phyloP scores from a whole-genome alignment of 768 basidiomycete genomes.

The Amanita rubescens region DNA sequence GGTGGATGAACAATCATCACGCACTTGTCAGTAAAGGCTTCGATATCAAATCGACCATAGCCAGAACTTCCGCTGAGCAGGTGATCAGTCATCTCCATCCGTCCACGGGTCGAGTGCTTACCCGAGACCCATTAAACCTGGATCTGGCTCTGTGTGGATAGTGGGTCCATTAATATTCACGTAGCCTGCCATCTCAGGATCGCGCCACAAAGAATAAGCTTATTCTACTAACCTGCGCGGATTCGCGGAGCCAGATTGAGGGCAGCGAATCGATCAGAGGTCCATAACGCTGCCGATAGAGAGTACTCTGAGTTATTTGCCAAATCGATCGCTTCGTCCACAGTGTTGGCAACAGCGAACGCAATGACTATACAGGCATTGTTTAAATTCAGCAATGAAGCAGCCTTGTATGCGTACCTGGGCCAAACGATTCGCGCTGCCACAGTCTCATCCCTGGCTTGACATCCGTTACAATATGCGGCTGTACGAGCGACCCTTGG shows the following conservation, averaged over 20 bases:
- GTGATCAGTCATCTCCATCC: not conserved
- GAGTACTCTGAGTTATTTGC: conserved; percentile 44
- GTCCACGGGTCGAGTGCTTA: conserved; percentile 18
- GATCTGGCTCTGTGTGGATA: conserved; percentile 33
- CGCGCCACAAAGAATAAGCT: not conserved
- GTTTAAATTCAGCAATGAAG: not conserved
- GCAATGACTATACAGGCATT: conserved; percentile 27
- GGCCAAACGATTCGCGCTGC: conserved; percentile 58
- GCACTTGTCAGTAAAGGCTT: conserved; percentile 12
- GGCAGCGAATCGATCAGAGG: conserved; percentile 34
- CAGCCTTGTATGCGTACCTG: conserved; percentile 25
- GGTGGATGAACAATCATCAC: not conserved
- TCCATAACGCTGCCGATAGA: conserved; percentile 46
- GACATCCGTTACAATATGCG: conserved; percentile 43
- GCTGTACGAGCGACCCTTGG: conserved; percentile 37
- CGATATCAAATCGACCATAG: conserved; percentile 46
- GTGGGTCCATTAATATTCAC: conserved; percentile 51
- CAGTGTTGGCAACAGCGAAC: conserved; percentile 36
- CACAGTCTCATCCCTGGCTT: conserved; percentile 44
- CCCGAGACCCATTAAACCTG: conserved; percentile 39
- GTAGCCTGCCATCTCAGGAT: conserved; percentile 26
- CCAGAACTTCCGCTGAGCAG: conserved; percentile 34
- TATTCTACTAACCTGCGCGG: conserved; percentile 30
- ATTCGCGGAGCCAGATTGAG: conserved; percentile 40
- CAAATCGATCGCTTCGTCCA: conserved; percentile 47